These are phyloP conservation scores for Asterochloris sp. DNA, from an alignment of 139 green algal species.

Conservation along the genomic window DNA sequence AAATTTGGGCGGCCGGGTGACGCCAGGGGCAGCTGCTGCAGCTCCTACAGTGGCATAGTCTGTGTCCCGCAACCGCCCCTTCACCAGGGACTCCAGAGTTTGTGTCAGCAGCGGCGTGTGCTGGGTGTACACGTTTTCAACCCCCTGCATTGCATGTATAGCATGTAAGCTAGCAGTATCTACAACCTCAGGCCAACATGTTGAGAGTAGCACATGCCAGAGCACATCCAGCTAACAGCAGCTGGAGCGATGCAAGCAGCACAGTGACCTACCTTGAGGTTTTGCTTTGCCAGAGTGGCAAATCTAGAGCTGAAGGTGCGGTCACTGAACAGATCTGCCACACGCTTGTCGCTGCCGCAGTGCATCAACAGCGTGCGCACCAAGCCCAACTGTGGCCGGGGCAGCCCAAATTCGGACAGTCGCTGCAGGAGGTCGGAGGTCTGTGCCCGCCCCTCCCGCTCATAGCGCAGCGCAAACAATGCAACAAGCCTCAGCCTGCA, in stretches of 20 bases:
- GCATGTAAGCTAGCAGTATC: not conserved
- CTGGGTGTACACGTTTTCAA: slow-evolving; percentile 97
- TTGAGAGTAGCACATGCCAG: no score
- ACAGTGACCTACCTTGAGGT: slow-evolving; percentile 50
- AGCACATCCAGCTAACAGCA: not conserved
- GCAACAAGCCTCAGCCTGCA: slow-evolving; percentile 71
- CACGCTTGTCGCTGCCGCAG: slow-evolving; percentile 42
- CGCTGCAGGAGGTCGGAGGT: slow-evolving; percentile 27
- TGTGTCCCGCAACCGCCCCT: slow-evolving; percentile 60
- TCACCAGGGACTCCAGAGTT: slow-evolving; percentile 67
- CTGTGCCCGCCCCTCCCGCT: slow-evolving; percentile 65
- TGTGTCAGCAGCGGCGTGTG: slow-evolving; percentile 82
- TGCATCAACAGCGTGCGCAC: slow-evolving; percentile 50
- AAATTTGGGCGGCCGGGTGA: slow-evolving; percentile 32
- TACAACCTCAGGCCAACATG: no score
- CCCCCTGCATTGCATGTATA: slow-evolving; percentile 27
- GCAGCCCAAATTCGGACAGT: slow-evolving; percentile 29
- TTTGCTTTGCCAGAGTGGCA: slow-evolving; percentile 60
- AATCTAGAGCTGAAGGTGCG: slow-evolving; percentile 53
- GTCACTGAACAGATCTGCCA: slow-evolving; percentile 85
- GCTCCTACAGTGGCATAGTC: slow-evolving; percentile 70
- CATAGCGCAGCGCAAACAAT: slow-evolving; percentile 90
- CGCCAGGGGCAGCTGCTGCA: not conserved
- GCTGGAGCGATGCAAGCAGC: slow-evolving; percentile 10
- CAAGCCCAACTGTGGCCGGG: slow-evolving; percentile 28